A percentile compares a stretch with the other conserved stretches of the same genome.
Evolutionary conservation across 164 flowering plant species (phyloP).

Genomic region (Cinnamomum chago): DNA sequence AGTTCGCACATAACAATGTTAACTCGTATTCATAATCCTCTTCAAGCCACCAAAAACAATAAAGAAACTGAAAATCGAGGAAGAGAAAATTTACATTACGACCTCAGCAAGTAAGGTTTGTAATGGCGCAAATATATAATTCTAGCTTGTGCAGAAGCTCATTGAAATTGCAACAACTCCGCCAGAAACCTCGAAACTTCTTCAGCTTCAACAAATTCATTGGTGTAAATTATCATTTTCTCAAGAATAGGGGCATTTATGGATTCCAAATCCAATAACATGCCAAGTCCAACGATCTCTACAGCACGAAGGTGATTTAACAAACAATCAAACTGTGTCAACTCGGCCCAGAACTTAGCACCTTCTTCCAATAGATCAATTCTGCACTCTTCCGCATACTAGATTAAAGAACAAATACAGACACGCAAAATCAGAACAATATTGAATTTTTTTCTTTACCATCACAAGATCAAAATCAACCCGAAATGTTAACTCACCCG

Average conservation of each 20-base stretch:
- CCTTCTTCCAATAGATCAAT: conserved; percentile 27
- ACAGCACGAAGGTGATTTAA: conserved; percentile 34
- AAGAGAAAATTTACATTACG: no score
- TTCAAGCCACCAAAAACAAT: no score
- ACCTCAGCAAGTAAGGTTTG: no score
- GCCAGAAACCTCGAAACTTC: conserved; percentile 26
- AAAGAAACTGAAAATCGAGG: no score
- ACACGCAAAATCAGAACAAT: background rate
- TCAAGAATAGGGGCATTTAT: conserved; percentile 49
- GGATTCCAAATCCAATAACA: conserved; percentile 33
- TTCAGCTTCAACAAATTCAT: conserved; percentile 16
- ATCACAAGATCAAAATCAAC: background rate
- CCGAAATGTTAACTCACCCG: conserved; percentile 25
- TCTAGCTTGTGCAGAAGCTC: conserved; percentile 33
- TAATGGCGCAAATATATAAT: no score
- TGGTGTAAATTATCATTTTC: conserved; percentile 33
- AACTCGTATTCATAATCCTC: no score
- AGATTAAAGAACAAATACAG: no score
- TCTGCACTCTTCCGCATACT: conserved; percentile 18
- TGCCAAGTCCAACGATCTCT: conserved; percentile 34
- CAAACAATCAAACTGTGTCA: conserved; percentile 14
- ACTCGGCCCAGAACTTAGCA: conserved; percentile 18
- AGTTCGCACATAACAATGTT: no score
- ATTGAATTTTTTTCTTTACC: no score
- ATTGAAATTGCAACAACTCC: conserved; percentile 44